Conservation (phyloP, 805 yeast species). For the Candida nanaspora region DNA sequence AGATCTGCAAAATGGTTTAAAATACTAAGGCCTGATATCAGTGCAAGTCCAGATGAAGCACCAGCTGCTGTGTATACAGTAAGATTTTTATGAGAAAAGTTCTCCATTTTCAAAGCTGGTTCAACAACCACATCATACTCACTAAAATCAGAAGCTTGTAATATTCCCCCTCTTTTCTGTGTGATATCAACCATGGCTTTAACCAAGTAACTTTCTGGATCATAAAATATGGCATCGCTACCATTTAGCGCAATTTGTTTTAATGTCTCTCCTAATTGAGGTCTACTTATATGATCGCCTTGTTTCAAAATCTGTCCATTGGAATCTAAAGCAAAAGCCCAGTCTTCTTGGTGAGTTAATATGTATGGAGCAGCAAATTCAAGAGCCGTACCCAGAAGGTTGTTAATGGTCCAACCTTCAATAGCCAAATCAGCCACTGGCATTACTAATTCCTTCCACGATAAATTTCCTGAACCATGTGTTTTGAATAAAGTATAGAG, state of each 20-base stretch:
- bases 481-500: conserved; percentile 49
- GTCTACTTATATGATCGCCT: conserved; percentile 61
- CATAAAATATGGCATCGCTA: conserved; percentile 70
- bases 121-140: conserved; percentile 47
- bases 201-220: conserved; percentile 73
- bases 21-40: conserved; percentile 66
- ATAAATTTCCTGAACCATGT: conserved; percentile 65
- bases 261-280: conserved; percentile 59
- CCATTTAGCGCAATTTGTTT: conserved; percentile 70
- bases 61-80: conserved; percentile 56
- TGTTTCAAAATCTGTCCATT: conserved; percentile 25
- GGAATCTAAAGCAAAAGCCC: conserved; percentile 48
- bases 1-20: conserved; percentile 9
- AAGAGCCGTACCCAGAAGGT: conserved; percentile 36
- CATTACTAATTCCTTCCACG: conserved; percentile 65
- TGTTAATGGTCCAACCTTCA: conserved; percentile 54
- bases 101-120: conserved; percentile 33
- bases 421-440: conserved; percentile 68
- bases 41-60: conserved; percentile 78
- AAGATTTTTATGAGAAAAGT: conserved; percentile 18
- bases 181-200: conserved; percentile 44
- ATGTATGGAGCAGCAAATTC: conserved; percentile 26
- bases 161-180: conserved; percentile 56
- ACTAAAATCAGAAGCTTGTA: conserved; percentile 58
- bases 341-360: conserved; percentile 30